These are phyloP conservation scores for Antrodiella citrinella DNA, from an alignment of 768 basidiomycete genomes.

Conservation along the genomic window DNA sequence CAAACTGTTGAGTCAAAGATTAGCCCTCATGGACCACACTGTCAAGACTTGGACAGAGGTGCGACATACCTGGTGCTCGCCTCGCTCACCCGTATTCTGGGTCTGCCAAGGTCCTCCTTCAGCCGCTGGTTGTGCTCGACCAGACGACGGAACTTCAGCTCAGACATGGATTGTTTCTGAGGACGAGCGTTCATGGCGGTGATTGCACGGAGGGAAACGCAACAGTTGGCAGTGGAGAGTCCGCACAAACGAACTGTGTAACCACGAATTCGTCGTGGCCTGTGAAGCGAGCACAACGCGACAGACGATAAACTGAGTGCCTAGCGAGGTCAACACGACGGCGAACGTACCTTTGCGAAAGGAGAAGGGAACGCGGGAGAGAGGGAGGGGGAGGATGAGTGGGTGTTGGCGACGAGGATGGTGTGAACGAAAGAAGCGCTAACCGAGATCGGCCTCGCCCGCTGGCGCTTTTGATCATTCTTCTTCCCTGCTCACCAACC, in stretches of 20 bases:
- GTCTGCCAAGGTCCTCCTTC: slow-evolving; percentile 63
- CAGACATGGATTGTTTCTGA: slow-evolving; percentile 66
- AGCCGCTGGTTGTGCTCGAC: slow-evolving; percentile 70
- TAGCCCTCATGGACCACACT: not conserved
- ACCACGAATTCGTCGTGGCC: slow-evolving; percentile 2
- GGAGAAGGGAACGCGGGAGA: slow-evolving; percentile 3
- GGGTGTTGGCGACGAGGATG: not conserved
- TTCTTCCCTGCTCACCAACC: not conserved
- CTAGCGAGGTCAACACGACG: not conserved
- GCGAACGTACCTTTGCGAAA: not conserved
- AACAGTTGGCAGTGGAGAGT: slow-evolving; percentile 1
- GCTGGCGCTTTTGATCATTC: not conserved
- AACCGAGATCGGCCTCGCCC: not conserved
- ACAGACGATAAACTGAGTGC: not conserved
- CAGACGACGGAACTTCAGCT: slow-evolving; percentile 73
- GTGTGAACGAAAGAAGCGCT: not conserved
- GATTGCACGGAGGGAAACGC: not conserved
- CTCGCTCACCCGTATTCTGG: slow-evolving; percentile 65
- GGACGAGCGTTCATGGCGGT: slow-evolving; percentile 19
- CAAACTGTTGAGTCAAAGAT: slow-evolving; percentile 34
- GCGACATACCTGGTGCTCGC: slow-evolving; percentile 52
- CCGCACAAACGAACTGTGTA: not conserved
- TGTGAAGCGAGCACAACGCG: not conserved
- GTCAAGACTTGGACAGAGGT: not conserved
- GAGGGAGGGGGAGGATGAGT: slow-evolving; percentile 4